Conservation (phyloP, 139 green algal species). For the Trebouxia sp. region DNA sequence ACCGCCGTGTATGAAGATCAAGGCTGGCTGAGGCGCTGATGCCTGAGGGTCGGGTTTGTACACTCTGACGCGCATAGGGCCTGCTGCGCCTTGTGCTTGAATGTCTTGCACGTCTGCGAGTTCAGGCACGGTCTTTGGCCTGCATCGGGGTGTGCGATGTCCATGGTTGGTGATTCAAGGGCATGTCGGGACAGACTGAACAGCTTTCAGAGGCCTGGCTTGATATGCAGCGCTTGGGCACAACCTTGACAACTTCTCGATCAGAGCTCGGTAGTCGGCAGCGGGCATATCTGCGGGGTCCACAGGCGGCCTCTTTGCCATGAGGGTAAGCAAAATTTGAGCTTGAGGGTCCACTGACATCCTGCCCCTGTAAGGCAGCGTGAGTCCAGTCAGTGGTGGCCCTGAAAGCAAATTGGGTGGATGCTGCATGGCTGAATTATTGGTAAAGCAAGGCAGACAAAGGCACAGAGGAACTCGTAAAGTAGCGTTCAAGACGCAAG, state of each 20-base stretch:
- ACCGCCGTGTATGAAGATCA: slow-evolving; percentile 2
- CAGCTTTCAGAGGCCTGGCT: too few relatives aligned
- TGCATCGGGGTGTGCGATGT: too few relatives aligned
- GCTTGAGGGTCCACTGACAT: slow-evolving; percentile 16
- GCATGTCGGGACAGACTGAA: too few relatives aligned
- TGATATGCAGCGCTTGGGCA: too few relatives aligned
- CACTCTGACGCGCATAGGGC: slow-evolving; percentile 2
- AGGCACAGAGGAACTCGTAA: too few relatives aligned
- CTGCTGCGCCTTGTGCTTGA: not conserved
- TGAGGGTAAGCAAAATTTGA: slow-evolving; percentile 1
- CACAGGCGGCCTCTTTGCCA: not conserved
- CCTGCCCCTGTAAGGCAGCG: not conserved
- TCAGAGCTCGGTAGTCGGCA: not conserved
- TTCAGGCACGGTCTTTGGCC: not conserved
- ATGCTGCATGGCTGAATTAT: too few relatives aligned
- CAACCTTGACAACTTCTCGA: not conserved
- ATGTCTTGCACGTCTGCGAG: slow-evolving; percentile 1
- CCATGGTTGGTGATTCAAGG: too few relatives aligned
- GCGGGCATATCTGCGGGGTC: not conserved
- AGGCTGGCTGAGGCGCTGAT: not conserved
- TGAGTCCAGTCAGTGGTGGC: too few relatives aligned
- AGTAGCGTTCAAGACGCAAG: too few relatives aligned
- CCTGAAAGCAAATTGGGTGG: not conserved
- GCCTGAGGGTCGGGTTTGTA: not conserved
- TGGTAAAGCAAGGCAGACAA: too few relatives aligned